Evolutionary conservation across 139 green algal species (phyloP), one percentile per base, ranked within the genome.

Genomic region (Spirogloea muscicola): DNA sequence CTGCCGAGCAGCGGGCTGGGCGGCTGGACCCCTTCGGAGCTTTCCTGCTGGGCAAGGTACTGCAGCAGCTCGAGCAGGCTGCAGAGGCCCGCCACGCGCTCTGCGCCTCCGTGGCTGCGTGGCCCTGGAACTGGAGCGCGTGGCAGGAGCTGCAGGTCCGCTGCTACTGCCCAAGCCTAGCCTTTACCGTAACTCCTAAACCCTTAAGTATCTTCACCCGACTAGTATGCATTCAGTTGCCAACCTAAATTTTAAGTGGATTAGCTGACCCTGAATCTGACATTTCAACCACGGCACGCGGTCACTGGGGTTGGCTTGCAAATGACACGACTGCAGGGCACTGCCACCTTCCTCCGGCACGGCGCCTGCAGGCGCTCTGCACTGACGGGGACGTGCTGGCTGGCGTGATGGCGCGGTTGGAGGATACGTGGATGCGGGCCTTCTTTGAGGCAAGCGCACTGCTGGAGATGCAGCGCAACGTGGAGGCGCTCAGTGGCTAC

Each of bases 111-210:
- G 68, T 96, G 37, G 49, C 31, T 2, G 68, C 43, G 7, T 97
- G 86, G 66, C 94, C 94, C 5, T 94, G 87, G 82, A 92, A 98
- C 81, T 98, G 94, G 94, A 76, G 58, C 18, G 92, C 91, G 0
- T 98, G 94, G 93, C 85, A 87, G 87, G 89, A 89, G 48, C 78
- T 96, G n/a, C 68, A 86, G 44, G 61, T 57, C 41, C n/a, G n/a
- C n/a, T n/a, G n/a, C n/a, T n/a, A n/a, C n/a, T n/a, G n/a, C n/a
- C n/a, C n/a, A n/a, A n/a, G n/a, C n/a, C n/a, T n/a, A n/a, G n/a
- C n/a, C n/a, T n/a, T n/a, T n/a, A n/a, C n/a, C n/a, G n/a, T n/a
- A n/a, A n/a, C n/a, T n/a, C n/a, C n/a, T n/a, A n/a, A n/a, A n/a
- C n/a, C n/a, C n/a, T n/a, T n/a, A n/a, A n/a, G n/a, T n/a, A n/a